Percentiles rank a stretch among this genome's conserved stretches.
Conservation (phyloP, 106 monocot genomes). For the Allium cepa region DNA sequence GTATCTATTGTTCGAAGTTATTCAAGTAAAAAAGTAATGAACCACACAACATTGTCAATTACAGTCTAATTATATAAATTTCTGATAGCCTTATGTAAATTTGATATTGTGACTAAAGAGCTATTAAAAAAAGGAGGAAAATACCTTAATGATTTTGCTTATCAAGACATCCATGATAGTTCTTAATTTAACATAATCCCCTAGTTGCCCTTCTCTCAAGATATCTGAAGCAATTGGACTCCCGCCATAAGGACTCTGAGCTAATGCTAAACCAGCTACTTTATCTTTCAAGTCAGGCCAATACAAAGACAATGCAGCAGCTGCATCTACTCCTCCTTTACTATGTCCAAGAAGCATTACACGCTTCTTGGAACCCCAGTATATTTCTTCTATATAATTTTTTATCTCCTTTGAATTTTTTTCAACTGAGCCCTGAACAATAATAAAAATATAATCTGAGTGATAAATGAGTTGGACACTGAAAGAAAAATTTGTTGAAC, state of each 20-base stretch:
- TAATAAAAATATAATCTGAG: neutral
- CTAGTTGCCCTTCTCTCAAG: constrained; percentile 80
- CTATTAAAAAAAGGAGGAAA: neutral
- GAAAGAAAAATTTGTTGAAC: neutral
- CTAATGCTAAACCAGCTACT: constrained; percentile 83
- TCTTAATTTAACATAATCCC: constrained; percentile 76
- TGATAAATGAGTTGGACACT: neutral
- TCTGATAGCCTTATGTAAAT: no score
- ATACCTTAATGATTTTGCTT: constrained; percentile 92
- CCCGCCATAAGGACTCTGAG: constrained; percentile 94
- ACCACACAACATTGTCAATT: no score
- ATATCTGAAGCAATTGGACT: constrained; percentile 96
- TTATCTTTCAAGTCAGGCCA: constrained; percentile 93
- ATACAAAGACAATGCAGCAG: constrained; percentile 91
- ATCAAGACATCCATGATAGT: constrained; percentile 75
- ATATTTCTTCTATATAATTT: constrained; percentile 93
- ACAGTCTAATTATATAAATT: no score
- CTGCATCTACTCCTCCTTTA: constrained; percentile 97
- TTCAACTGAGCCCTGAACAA: constrained; percentile 70
- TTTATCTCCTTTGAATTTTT: constrained; percentile 88
- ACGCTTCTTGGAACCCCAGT: constrained; percentile 82
- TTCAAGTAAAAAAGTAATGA: no score
- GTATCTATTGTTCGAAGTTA: no score
- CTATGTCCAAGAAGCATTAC: constrained; percentile 92
- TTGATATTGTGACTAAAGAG: no score